Conservation (phyloP, 2,329 filamentous ascomycete species). For the Colletotrichum sp. region DNA sequence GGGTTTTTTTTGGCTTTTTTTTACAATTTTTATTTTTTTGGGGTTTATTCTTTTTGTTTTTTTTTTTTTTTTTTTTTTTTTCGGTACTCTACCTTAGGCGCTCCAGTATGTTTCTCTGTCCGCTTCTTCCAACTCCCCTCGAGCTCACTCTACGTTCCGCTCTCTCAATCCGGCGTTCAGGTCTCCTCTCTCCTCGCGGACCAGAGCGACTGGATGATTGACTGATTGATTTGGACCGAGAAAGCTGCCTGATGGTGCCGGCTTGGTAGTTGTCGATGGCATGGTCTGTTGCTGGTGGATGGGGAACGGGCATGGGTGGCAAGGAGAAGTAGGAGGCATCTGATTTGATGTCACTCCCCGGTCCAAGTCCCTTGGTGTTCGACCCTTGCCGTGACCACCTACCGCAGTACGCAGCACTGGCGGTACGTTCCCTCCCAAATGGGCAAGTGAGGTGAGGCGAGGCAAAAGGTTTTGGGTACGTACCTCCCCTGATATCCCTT, state of each 20-base stretch:
- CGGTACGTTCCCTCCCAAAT: background rate
- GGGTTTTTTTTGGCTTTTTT: no score
- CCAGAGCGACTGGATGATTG: background rate
- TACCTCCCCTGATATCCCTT: background rate
- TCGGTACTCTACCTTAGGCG: background rate
- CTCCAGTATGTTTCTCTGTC: background rate
- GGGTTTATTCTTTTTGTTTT: background rate
- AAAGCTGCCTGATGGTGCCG: constrained; percentile 34
- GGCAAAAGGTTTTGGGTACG: background rate
- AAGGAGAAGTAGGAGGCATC: background rate
- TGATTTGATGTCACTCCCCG: constrained; percentile 5
- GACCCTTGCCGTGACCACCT: background rate
- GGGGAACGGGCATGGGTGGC: background rate
- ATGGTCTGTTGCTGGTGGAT: constrained; percentile 1
- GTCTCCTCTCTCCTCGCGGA: background rate
- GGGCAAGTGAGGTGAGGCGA: background rate
- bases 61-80: background rate
- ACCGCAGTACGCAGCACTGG: background rate
- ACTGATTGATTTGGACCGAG: background rate
- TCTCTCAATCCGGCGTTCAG: background rate
- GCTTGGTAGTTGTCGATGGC: constrained; percentile 38
- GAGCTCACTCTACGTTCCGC: background rate
- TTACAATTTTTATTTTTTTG: no score
- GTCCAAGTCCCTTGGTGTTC: background rate
- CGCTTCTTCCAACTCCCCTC: background rate